Base-by-base conservation (phyloP, 768 basidiomycete species). In the Amanita subjunquillea region DNA sequence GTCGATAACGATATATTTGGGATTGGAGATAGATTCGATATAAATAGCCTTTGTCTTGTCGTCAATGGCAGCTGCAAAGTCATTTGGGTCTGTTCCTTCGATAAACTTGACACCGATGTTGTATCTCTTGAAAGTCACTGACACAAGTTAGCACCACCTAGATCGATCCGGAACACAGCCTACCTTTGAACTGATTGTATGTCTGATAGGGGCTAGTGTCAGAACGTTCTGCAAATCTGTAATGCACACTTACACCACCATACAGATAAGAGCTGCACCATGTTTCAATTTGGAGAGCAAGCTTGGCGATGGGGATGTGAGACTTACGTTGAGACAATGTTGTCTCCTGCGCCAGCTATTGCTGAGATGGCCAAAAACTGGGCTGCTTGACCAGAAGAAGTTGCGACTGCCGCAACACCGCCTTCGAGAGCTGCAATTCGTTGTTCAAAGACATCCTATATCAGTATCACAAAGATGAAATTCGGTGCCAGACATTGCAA, bases 371-470 rank as follows among this genome's bases (percentile, higher is more conserved):
- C 73, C 64, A 88, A 69, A 65, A 89, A 85, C 59, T 90, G 87
- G 0, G 87, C 89, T 6, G 84, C 71, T 62, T 88, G 87, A 0
- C 88, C 89, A 50, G 83, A 85, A 3, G 85, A 69, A 0, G 82
- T 74, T 2, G 87, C 87, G 3, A 91, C 74, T 5, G 88, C 88
- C 0, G 85, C 87, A 1, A 70, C 72, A 23, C 89, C 89, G 9
- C 86, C 85, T 64, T 91, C 89, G n/a, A 91, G 73, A 0, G 84
- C 84, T 3, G 85, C 82, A 25, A 90, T 82, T 6, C 88, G 80
- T 52, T 82, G 75, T 64, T 91, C 89, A 57, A 91, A 88, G 1
- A 89, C 83, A 51, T 82, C 83, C 85, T 86, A 57, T 9, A 42
- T 13, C 34, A 36, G 57, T 9, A 42, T 13, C 34, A 36, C 34